Percentiles rank a stretch among this genome's conserved stretches.
These are phyloP conservation scores for Drechslerella dactyloides DNA, from an alignment of 2,329 filamentous ascomycete genomes.

Conservation along the genomic window DNA sequence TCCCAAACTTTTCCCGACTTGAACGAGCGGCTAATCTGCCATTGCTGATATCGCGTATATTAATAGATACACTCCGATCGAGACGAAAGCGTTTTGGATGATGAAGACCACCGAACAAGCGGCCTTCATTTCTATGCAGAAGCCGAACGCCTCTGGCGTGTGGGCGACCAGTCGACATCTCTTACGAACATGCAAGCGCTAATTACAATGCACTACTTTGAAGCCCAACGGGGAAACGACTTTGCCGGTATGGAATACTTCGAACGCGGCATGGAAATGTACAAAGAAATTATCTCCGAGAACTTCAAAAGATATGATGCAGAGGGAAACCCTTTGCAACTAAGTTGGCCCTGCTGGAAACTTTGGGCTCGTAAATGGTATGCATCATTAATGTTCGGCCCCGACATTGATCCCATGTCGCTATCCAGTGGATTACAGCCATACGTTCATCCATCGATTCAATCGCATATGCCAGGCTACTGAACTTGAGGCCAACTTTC, in stretches of 20 bases:
- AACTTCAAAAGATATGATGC: not conserved
- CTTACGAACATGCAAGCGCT: constrained; percentile 37
- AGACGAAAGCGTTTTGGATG: constrained; percentile 18
- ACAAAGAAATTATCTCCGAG: constrained; percentile 8
- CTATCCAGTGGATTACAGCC: no score
- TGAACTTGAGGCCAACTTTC: no score
- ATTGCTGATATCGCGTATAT: not conserved
- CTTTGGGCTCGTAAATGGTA: constrained; percentile 35
- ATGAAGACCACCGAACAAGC: constrained; percentile 8
- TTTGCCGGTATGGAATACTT: constrained; percentile 26
- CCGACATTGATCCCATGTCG: not conserved
- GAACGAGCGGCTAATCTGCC: not conserved
- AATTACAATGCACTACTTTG: constrained; percentile 42
- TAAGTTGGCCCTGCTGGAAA: constrained; percentile 43
- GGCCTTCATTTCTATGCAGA: constrained; percentile 39
- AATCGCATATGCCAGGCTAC: no score
- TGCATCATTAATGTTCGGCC: not conserved
- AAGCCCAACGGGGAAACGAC: constrained; percentile 28
- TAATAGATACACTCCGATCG: constrained; percentile 37
- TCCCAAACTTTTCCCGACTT: not conserved
- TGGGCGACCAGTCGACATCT: constrained; percentile 1
- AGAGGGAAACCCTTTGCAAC: not conserved
- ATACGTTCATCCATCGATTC: no score
- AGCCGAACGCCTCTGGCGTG: constrained; percentile 23
- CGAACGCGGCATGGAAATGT: constrained; percentile 19